Conservation (phyloP, 768 basidiomycete genomes). For the Chalciporus pseudorubinellus region DNA sequence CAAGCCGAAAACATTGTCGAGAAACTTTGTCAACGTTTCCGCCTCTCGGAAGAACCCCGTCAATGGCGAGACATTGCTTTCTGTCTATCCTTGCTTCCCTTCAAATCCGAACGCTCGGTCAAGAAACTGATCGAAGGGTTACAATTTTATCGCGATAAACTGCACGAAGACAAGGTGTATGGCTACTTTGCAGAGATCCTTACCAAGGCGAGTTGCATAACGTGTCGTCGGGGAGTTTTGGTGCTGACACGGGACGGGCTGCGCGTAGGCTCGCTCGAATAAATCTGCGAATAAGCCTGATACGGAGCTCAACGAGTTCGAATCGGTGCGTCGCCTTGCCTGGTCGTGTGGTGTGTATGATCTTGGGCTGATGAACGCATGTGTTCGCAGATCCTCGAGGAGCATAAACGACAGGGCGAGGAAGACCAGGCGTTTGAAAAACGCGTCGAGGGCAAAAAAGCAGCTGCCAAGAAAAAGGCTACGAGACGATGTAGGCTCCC, state of each 20-base stretch:
- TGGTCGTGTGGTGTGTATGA: too few relatives aligned
- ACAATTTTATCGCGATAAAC: constrained; percentile 92
- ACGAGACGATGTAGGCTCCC: constrained; percentile 42
- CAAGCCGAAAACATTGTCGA: constrained; percentile 98
- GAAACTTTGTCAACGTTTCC: constrained; percentile 95
- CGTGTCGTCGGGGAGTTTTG: not conserved
- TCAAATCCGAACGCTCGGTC: constrained; percentile 94
- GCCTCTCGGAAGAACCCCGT: constrained; percentile 79
- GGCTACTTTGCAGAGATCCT: constrained; percentile 86
- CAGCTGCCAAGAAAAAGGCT: constrained; percentile 75
- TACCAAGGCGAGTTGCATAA: constrained; percentile 59
- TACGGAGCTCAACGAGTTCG: constrained; percentile 92
- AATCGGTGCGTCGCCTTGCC: constrained; percentile 50
- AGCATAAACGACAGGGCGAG: constrained; percentile 78
- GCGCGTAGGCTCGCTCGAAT: constrained; percentile 71
- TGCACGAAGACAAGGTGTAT: constrained; percentile 84
- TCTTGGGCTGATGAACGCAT: constrained; percentile 2
- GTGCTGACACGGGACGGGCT: not conserved
- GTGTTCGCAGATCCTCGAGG: constrained; percentile 75
- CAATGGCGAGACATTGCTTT: constrained; percentile 99
- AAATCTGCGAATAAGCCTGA: constrained; percentile 93
- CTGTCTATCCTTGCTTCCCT: constrained; percentile 90
- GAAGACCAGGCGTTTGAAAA: constrained; percentile 92
- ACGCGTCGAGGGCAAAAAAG: constrained; percentile 77
- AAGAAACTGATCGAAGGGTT: constrained; percentile 95